A percentile compares a stretch with the other conserved stretches of the same genome.
These are phyloP conservation scores for Globisporangium iwayamae DNA, from an alignment of 352 stramenopile species.

Conservation along the genomic window DNA sequence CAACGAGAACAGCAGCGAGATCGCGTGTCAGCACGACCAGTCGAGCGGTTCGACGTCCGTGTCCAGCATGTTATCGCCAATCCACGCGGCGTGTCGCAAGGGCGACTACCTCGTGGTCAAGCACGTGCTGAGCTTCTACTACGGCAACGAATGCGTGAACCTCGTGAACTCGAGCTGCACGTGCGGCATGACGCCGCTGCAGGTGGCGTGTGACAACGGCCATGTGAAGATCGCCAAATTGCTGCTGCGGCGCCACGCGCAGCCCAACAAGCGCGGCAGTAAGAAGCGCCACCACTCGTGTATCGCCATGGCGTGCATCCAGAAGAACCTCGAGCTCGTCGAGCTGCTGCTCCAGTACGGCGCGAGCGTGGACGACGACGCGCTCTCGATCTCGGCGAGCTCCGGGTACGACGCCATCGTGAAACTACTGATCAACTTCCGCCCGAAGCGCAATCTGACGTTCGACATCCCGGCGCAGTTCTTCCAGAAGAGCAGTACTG, in stretches of 20 bases:
- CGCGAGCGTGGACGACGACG: constrained; percentile 55
- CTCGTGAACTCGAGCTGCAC: constrained; percentile 65
- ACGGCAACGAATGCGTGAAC: constrained; percentile 45
- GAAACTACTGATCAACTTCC: constrained; percentile 28
- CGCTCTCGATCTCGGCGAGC: constrained; percentile 41
- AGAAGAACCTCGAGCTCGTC: constrained; percentile 39
- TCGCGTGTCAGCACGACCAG: constrained; percentile 21
- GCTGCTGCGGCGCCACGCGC: constrained; percentile 53
- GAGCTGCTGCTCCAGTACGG: constrained; percentile 63
- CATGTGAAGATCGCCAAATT: constrained; percentile 58
- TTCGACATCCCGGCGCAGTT: constrained; percentile 24
- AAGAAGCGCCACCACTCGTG: constrained; percentile 47
- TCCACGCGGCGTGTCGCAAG: constrained; percentile 61
- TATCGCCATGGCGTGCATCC: constrained; percentile 47
- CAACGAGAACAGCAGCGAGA: constrained; percentile 19
- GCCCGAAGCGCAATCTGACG: constrained; percentile 17
- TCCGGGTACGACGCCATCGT: constrained; percentile 41
- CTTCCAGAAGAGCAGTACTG: constrained; percentile 15
- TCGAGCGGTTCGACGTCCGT: constrained; percentile 13
- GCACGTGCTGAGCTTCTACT: constrained; percentile 69
- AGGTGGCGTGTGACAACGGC: constrained; percentile 58
- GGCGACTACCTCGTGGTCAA: constrained; percentile 64
- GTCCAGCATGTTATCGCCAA: constrained; percentile 41
- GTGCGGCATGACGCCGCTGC: constrained; percentile 66
- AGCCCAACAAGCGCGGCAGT: constrained; percentile 40